These are phyloP conservation scores for Dendrobium officinale DNA, from an alignment of 106 monocot species.

Conservation along the genomic window DNA sequence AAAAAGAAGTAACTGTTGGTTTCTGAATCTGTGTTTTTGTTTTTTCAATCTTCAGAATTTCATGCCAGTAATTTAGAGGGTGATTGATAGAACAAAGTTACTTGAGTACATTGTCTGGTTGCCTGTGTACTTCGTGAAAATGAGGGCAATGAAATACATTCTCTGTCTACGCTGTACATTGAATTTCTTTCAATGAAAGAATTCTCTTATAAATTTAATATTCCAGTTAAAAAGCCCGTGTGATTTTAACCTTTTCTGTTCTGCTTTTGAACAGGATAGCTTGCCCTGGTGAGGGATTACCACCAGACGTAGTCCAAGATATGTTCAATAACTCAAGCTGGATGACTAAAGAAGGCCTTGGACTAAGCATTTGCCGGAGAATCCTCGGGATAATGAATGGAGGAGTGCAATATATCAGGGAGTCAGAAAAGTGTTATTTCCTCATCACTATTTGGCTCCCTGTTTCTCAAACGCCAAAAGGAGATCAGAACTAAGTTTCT, in stretches of 20 bases:
- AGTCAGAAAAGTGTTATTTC: constrained; percentile 75
- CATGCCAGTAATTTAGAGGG: no score
- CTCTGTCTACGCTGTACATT: no score
- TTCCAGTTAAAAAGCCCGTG: not conserved
- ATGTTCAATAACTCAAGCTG: constrained; percentile 78
- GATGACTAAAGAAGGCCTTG: constrained; percentile 77
- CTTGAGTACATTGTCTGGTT: no score
- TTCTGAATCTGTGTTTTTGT: no score
- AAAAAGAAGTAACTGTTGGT: no score
- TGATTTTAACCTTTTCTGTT: not conserved
- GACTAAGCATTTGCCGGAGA: constrained; percentile 58
- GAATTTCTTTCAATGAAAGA: not conserved
- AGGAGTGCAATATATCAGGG: constrained; percentile 85
- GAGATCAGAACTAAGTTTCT: not conserved
- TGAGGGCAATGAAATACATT: no score
- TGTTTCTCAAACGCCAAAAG: constrained; percentile 3
- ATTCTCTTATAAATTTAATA: not conserved
- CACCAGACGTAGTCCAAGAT: constrained; percentile 80
- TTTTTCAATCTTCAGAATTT: no score
- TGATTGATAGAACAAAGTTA: no score
- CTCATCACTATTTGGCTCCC: constrained; percentile 51
- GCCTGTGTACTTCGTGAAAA: no score
- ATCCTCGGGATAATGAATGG: constrained; percentile 79
- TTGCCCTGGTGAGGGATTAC: constrained; percentile 82
- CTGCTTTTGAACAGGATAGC: constrained; percentile 36